These are phyloP conservation scores for Nidula niveotomentosa DNA, from an alignment of 1,284 basidiomycete species.

Conservation along the genomic window DNA sequence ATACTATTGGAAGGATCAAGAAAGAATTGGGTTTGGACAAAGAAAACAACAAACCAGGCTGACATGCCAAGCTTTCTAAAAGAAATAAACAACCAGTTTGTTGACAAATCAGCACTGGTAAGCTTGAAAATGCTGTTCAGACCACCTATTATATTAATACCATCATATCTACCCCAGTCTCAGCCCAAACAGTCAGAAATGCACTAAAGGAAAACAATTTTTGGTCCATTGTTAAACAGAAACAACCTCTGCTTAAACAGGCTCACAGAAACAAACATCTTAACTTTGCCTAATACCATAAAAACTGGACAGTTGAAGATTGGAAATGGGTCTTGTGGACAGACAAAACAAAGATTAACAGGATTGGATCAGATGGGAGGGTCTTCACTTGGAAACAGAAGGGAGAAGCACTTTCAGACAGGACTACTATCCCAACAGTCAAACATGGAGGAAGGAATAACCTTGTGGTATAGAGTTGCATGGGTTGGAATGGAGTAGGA, in stretches of 20 bases:
- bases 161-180: constrained; percentile 8
- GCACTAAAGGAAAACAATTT: constrained; percentile 6
- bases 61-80: constrained; percentile 6
- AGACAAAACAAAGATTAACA: constrained; percentile 19
- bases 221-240: constrained; percentile 7
- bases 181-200: constrained; percentile 8
- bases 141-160: constrained; percentile 6
- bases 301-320: constrained; percentile 9
- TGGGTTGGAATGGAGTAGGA: constrained; percentile 10
- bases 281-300: constrained; percentile 1
- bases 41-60: constrained; percentile 5
- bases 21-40: constrained; percentile 1
- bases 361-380: constrained; percentile 18
- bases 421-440: constrained; percentile 12
- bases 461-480: constrained; percentile 19
- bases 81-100: constrained; percentile 4
- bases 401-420: constrained; percentile 12
- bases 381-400: constrained; percentile 12
- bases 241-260: constrained; percentile 5
- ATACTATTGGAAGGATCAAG: constrained; percentile 4
- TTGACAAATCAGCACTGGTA: constrained; percentile 7
- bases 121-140: constrained; percentile 8
- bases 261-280: constrained; percentile 1
- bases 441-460: constrained; percentile 19
- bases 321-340: constrained; percentile 9